Evolutionary conservation across 2,329 filamentous ascomycete species (phyloP).

Genomic region (Chalaropsis thielavioides): DNA sequence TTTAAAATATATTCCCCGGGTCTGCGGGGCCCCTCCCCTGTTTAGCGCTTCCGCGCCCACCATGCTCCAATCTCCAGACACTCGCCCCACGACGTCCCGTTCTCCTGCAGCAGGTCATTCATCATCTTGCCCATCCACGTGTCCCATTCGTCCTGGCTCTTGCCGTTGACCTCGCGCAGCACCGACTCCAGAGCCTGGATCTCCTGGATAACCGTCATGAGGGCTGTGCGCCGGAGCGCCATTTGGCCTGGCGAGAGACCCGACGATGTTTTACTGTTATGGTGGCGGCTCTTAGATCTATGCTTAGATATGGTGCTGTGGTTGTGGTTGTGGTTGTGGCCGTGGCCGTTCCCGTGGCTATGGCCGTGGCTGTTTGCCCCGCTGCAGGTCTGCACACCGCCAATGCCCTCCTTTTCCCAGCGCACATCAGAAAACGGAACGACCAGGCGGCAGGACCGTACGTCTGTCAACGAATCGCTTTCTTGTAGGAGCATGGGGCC

Average conservation of each 20-base stretch:
- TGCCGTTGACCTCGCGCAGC: conserved; percentile 66
- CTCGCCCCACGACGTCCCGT: conserved; percentile 67
- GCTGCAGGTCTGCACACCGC: conserved; percentile 36
- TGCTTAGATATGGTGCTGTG: conserved; percentile 40
- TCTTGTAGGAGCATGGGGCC: conserved; percentile 70
- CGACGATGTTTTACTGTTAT: background rate
- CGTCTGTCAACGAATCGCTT: conserved; percentile 51
- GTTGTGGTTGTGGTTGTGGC: conserved; percentile 24
- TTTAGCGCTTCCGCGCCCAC: conserved; percentile 64
- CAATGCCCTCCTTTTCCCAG: conserved; percentile 69
- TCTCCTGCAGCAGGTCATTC: conserved; percentile 64
- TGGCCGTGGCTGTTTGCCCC: background rate
- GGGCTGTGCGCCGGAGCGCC: conserved; percentile 63
- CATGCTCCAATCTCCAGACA: conserved; percentile 79
- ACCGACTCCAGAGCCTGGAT: conserved; percentile 76
- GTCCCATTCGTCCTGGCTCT: conserved; percentile 86
- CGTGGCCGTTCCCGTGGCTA: background rate
- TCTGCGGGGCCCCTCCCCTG: no score
- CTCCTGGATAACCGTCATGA: conserved; percentile 66
- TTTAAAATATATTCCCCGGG: background rate
- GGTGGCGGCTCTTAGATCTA: conserved; percentile 20
- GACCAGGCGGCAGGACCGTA: conserved; percentile 65
- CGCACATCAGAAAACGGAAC: conserved; percentile 72
- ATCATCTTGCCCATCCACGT: conserved; percentile 80
- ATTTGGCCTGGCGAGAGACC: conserved; percentile 51